phyloP scores from a whole-genome alignment of 495 filamentous ascomycete species.

The Lindgomyces ingoldianus region DNA sequence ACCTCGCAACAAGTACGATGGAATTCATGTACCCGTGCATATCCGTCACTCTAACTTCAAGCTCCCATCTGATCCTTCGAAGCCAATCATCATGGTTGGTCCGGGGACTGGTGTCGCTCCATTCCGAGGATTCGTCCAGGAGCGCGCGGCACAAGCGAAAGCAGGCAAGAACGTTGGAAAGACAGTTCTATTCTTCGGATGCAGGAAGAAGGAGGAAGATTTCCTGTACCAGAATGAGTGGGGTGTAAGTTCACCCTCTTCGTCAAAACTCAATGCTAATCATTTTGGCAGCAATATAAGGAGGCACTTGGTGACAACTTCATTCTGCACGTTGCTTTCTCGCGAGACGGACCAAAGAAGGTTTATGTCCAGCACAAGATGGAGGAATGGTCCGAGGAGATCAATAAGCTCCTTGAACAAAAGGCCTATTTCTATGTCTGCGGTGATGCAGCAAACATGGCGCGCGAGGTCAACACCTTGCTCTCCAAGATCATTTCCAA shows the following conservation, averaged over 20 bases:
- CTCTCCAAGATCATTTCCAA: slow-evolving; percentile 82
- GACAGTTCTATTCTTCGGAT: slow-evolving; percentile 93
- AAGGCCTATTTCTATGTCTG: slow-evolving; percentile 97
- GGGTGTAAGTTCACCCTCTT: slow-evolving; percentile 65
- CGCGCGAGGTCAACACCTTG: slow-evolving; percentile 86
- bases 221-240: slow-evolving; percentile 92
- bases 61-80: slow-evolving; percentile 89
- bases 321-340: slow-evolving; percentile 89
- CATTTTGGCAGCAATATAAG: slow-evolving; percentile 67
- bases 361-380: slow-evolving; percentile 97
- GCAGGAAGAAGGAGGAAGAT: slow-evolving; percentile 80
- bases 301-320: slow-evolving; percentile 82
- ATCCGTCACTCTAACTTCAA: slow-evolving; percentile 99
- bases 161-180: slow-evolving; percentile 83
- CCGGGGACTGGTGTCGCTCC: slow-evolving; percentile 97
- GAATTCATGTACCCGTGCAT: slow-evolving; percentile 93
- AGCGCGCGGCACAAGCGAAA: slow-evolving; percentile 78
- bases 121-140: slow-evolving; percentile 93
- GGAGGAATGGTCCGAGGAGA: slow-evolving; percentile 74
- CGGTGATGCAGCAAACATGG: slow-evolving; percentile 98
- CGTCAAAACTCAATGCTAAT: slow-evolving; percentile 32
- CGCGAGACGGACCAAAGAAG: slow-evolving; percentile 78
- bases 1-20: slow-evolving; percentile 95
- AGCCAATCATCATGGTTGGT: slow-evolving; percentile 93
- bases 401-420: slow-evolving; percentile 87